Percentiles rank a stretch among this genome's conserved stretches.
Conservation (phyloP, 1,139 yeast genomes). For the Starmera stellimalicola region DNA sequence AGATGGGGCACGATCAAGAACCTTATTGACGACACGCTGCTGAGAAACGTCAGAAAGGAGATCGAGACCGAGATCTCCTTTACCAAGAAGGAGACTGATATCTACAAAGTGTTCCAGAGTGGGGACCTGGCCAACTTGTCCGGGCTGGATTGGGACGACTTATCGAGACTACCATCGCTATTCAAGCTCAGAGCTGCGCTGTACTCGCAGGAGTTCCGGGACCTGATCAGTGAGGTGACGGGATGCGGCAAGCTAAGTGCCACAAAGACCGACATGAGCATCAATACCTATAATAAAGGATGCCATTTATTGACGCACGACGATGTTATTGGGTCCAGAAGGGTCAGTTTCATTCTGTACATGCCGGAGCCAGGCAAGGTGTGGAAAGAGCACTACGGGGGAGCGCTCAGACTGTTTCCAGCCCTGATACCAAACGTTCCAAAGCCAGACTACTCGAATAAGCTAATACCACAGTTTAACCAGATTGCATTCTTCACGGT, state of each 20-base stretch:
- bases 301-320: conserved; percentile 94
- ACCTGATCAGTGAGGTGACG: conserved; percentile 70
- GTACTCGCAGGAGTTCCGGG: conserved; percentile 78
- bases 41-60: conserved; percentile 75
- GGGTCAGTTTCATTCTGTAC: conserved; percentile 87
- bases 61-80: conserved; percentile 78
- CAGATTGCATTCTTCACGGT: conserved; percentile 94
- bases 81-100: conserved; percentile 93
- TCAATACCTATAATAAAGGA: conserved; percentile 85
- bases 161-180: conserved; percentile 62
- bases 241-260: conserved; percentile 90
- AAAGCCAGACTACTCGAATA: conserved; percentile 57
- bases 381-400: conserved; percentile 90
- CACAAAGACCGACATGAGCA: conserved; percentile 80
- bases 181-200: conserved; percentile 76
- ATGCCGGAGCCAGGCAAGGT: conserved; percentile 83
- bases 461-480: conserved; percentile 86
- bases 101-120: conserved; percentile 87
- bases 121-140: conserved; percentile 93
- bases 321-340: conserved; percentile 92
- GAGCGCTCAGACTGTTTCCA: conserved; percentile 80
- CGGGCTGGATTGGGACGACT: conserved; percentile 72
- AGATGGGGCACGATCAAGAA: conserved; percentile 80
- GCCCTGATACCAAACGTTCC: conserved; percentile 88
- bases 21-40: conserved; percentile 64